Base-by-base conservation (phyloP, 495 filamentous ascomycete species). In the Aspergillus baeticus region DNA sequence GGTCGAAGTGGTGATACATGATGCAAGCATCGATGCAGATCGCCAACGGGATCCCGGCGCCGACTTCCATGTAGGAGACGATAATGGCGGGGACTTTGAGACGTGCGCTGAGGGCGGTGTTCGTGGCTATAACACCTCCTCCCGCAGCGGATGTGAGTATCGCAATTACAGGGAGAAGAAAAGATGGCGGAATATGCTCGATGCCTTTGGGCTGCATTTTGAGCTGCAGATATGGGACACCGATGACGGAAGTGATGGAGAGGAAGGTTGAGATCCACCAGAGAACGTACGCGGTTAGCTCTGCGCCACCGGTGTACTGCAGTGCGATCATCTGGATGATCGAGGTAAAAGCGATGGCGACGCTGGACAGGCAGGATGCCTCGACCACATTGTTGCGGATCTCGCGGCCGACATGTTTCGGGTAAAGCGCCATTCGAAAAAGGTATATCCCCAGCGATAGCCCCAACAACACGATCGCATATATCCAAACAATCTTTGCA, bases 401-500 rank as follows among this genome's bases (percentile, higher is more conserved):
- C 44, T 61, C 54, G 29, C 54, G 50, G 2, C 21, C 31, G 47
- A 72, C 67, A 49, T 70, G 63, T 31, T 41, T 58, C 14, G 63
- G 67, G 50, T 69, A 63, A 10, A 69, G 31, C 10, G 58, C n/a
- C 26, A 60, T 53, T 20, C 70, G 70, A 4, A 70, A 36, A 6
- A 65, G 26, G 36, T 70, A 75, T 14, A 70, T n/a, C 17, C 51
- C 20, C 11, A 72, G 36, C 17, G 44, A 49, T 2, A 64, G 5
- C 6, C 29, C 38, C 1, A 70, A 56, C 2, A 71, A 54, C 10
- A 50, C 59, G 18, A 72, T 69, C 7, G 63, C 63, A 44, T 70
- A 70, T 34, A 70, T 61, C 69, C 69, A 74, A 18, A 72, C 54
- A 20, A 74, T 64, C 36, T 62, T 59, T 23, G 70, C 59, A 21